phyloP scores from a whole-genome alignment of 2,329 filamentous ascomycete species.

The Fonsecaea nubica region DNA sequence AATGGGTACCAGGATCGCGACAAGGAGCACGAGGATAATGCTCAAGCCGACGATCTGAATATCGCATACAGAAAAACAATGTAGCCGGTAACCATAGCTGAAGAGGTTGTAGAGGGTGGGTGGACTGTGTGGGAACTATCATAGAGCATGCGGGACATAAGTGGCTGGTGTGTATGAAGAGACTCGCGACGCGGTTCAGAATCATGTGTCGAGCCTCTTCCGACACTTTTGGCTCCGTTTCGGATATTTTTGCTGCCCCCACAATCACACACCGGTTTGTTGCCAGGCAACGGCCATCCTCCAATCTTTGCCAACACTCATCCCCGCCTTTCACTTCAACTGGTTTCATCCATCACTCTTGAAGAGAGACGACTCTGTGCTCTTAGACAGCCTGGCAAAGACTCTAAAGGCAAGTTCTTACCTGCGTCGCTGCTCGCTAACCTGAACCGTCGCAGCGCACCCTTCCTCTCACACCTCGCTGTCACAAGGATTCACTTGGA shows the following conservation, averaged over 20 bases:
- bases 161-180: conserved; percentile 10
- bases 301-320: background rate
- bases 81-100: conserved; percentile 29
- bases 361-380: background rate
- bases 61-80: conserved; percentile 30
- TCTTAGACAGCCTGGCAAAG: background rate
- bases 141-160: conserved; percentile 15
- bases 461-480: background rate
- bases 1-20: conserved; percentile 3
- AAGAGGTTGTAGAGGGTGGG: background rate
- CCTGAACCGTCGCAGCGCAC: background rate
- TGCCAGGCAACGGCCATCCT: conserved; percentile 24
- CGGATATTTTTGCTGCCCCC: conserved; percentile 6
- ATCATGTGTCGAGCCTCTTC: background rate
- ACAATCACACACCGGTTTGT: conserved; percentile 1
- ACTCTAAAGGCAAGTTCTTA: background rate
- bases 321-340: background rate
- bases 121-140: background rate
- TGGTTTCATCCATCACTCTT: background rate
- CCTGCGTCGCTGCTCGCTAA: background rate
- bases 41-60: conserved; percentile 19
- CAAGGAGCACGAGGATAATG: conserved; percentile 6
- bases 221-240: background rate
- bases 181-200: conserved; percentile 17
- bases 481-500: background rate